Conservation (phyloP, 2,329 filamentous ascomycete genomes). For the Alternaria arborescens region DNA sequence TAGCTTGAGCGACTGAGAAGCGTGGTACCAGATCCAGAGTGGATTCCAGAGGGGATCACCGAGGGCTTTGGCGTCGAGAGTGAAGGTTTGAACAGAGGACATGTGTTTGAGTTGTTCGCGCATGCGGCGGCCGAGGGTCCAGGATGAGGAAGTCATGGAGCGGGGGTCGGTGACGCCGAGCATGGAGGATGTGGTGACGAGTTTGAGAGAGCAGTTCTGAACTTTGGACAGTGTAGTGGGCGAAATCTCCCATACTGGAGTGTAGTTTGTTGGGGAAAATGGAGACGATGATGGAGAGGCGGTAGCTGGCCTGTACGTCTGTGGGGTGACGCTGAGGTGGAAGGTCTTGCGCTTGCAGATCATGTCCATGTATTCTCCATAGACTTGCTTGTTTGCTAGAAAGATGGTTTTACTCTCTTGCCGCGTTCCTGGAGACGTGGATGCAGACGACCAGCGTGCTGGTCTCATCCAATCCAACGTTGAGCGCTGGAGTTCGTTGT, state of each 20-base stretch:
- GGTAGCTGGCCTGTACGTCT: constrained; percentile 34
- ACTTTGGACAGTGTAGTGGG: constrained; percentile 31
- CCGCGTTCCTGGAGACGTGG: constrained; percentile 1
- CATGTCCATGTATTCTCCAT: constrained; percentile 47
- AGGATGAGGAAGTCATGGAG: constrained; percentile 42
- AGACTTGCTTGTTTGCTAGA: constrained; percentile 45
- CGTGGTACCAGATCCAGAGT: constrained; percentile 52
- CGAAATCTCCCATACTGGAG: constrained; percentile 41
- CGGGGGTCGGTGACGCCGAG: constrained; percentile 48
- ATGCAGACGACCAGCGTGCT: constrained; percentile 9
- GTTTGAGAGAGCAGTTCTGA: constrained; percentile 39
- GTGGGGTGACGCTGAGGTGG: constrained; percentile 42
- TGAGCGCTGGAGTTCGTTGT: constrained; percentile 17
- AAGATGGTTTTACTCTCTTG: constrained; percentile 36
- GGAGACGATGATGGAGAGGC: constrained; percentile 1
- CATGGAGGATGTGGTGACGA: constrained; percentile 47
- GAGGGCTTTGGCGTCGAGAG: constrained; percentile 46
- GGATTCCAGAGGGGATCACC: constrained; percentile 53
- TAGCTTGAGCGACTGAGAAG: constrained; percentile 44
- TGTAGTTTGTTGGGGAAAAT: constrained; percentile 3
- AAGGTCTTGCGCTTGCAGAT: constrained; percentile 44
- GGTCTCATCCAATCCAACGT: constrained; percentile 31
- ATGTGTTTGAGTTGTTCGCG: constrained; percentile 34
- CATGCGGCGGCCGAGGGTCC: constrained; percentile 42
- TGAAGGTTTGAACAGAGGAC: constrained; percentile 29